Evolutionary conservation across 768 basidiomycete species (phyloP).

Genomic region (Amanita pseudoporphyria): DNA sequence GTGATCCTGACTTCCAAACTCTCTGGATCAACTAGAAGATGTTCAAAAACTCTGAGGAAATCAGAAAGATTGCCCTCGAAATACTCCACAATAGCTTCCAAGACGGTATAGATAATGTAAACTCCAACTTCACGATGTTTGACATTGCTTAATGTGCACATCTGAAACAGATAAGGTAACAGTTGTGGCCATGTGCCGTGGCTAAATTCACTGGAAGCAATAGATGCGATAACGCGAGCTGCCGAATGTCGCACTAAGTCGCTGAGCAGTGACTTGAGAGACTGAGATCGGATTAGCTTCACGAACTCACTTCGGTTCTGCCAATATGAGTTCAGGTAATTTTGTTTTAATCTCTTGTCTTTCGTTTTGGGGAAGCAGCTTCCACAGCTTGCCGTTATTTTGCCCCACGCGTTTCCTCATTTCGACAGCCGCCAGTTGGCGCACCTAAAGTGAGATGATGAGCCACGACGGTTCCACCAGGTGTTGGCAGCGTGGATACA

Average conservation of each 20-base stretch:
- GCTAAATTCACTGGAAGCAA: constrained; percentile 83
- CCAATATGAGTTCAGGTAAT: constrained; percentile 67
- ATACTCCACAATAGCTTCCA: constrained; percentile 88
- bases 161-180: constrained; percentile 77
- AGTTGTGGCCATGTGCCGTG: constrained; percentile 77
- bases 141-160: constrained; percentile 57
- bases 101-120: constrained; percentile 82
- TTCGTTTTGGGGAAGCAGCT: constrained; percentile 50
- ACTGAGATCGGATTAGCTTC: constrained; percentile 8
- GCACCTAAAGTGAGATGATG: constrained; percentile 46
- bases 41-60: constrained; percentile 74
- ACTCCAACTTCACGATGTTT: constrained; percentile 86
- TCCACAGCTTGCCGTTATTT: constrained; percentile 80
- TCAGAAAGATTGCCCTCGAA: constrained; percentile 66
- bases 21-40: constrained; percentile 70
- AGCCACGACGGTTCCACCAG: constrained; percentile 6
- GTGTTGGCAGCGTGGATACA: constrained; percentile 23
- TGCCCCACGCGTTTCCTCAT: constrained; percentile 83
- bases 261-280: constrained; percentile 30
- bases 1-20: constrained; percentile 87
- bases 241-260: constrained; percentile 87
- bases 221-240: constrained; percentile 86
- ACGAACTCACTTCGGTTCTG: constrained; percentile 56
- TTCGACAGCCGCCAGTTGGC: constrained; percentile 96
- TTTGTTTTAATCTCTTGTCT: constrained; percentile 81